These are phyloP conservation scores for Ustilago trichophora DNA, from an alignment of 1,284 basidiomycete species.

Conservation along the genomic window DNA sequence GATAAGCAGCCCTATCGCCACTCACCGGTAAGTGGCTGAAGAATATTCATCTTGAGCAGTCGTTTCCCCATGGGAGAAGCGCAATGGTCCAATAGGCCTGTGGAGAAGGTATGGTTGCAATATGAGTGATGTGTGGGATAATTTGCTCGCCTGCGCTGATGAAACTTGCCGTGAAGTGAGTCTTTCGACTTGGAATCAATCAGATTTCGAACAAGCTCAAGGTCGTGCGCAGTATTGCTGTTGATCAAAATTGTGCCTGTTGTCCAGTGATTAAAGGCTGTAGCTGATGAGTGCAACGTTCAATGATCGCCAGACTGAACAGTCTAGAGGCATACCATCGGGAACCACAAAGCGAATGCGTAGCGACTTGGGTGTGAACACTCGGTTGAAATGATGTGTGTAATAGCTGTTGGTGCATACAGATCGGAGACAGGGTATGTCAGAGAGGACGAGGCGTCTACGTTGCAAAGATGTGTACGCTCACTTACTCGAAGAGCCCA, in stretches of 20 bases:
- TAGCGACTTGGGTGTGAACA: conserved; percentile 78
- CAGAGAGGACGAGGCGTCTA: no score
- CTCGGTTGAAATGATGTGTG: conserved; percentile 69
- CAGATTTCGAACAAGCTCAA: conserved; percentile 76
- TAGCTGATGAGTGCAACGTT: no score
- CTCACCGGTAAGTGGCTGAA: conserved; percentile 83
- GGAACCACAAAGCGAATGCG: conserved; percentile 80
- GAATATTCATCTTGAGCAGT: conserved; percentile 79
- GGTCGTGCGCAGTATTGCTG: conserved; percentile 81
- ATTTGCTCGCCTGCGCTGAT: no score
- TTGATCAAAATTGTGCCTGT: conserved; percentile 89
- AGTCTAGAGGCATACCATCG: conserved; percentile 70
- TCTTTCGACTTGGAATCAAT: conserved; percentile 40
- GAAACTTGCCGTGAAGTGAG: conserved; percentile 37
- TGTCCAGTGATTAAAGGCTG: no score
- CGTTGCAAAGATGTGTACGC: no score
- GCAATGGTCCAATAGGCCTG: conserved; percentile 76
- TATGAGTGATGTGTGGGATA: no score
- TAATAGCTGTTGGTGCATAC: no score
- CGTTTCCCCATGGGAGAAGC: conserved; percentile 86
- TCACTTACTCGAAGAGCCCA: conserved; percentile 79
- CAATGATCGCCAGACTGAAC: no score
- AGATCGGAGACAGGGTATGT: no score
- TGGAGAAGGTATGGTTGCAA: no score
- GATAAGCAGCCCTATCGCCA: no score